Conservation (phyloP, 768 basidiomycete genomes). For the Lactifluus volemus region DNA sequence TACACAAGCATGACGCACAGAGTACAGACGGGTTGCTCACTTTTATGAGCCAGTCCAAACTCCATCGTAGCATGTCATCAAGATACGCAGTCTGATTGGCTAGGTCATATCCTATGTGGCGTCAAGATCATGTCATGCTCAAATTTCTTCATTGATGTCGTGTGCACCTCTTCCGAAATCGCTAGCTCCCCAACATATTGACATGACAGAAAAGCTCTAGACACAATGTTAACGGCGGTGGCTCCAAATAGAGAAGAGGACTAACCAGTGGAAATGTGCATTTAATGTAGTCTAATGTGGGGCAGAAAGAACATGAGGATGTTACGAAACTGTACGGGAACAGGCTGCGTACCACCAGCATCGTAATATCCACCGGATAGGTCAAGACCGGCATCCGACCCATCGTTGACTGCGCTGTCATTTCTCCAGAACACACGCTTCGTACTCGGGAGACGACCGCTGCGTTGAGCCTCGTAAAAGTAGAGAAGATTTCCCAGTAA, state of each 20-base stretch:
- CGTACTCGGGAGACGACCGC: conserved; percentile 55
- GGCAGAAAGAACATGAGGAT: neutral
- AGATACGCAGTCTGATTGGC: conserved; percentile 86
- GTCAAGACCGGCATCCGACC: conserved; percentile 62
- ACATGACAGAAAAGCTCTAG: conserved; percentile 76
- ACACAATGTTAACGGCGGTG: neutral
- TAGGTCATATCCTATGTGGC: conserved; percentile 58
- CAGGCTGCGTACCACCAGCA: conserved; percentile 60
- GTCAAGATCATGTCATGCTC: neutral
- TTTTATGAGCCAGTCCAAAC: conserved; percentile 87
- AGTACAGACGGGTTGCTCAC: conserved; percentile 30
- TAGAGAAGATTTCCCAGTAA: conserved; percentile 74
- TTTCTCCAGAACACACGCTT: conserved; percentile 88
- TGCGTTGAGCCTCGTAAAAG: conserved; percentile 90
- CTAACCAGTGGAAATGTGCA: conserved; percentile 75
- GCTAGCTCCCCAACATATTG: conserved; percentile 83
- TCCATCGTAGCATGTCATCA: conserved; percentile 88
- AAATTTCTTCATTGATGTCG: neutral
- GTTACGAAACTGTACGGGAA: neutral
- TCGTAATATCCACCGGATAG: conserved; percentile 87
- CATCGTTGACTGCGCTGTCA: conserved; percentile 69
- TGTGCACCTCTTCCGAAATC: conserved; percentile 67
- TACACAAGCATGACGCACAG: neutral
- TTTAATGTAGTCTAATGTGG: conserved; percentile 69
- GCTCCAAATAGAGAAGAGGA: neutral